Percentiles rank a stretch among this genome's conserved stretches.
Evolutionary conservation across 345 rosid species (phyloP).

Genomic region (Populus alba): DNA sequence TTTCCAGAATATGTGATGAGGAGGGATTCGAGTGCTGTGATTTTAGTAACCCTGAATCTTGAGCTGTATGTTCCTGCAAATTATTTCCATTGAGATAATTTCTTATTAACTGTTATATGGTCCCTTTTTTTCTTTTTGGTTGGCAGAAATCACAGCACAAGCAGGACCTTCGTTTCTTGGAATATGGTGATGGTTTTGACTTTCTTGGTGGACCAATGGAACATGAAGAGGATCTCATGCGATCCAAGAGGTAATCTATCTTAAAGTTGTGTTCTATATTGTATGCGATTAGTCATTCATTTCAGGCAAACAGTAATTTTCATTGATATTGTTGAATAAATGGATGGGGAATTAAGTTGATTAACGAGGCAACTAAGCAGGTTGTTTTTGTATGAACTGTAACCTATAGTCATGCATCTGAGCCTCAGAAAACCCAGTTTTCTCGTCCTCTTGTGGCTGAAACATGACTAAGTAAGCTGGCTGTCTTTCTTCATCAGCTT

Average conservation of each 20-base stretch:
- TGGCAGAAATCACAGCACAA: not conserved
- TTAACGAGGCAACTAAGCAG: not conserved
- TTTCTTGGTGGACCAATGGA: slow-evolving; percentile 7
- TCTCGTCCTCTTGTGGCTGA: not conserved
- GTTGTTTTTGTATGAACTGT: not conserved
- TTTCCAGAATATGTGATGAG: not conserved
- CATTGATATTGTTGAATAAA: not conserved
- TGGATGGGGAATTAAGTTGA: not conserved
- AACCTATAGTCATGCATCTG: not conserved
- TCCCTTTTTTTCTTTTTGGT: not conserved
- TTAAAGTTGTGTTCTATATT: not conserved
- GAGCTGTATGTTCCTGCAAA: not conserved
- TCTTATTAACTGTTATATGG: not conserved
- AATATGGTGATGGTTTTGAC: not conserved
- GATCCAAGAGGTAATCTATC: slow-evolving; percentile 18
- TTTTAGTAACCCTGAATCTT: not conserved
- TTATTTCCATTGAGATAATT: not conserved
- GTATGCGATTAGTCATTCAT: not conserved
- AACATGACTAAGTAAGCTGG: not conserved
- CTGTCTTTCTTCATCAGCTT: not conserved
- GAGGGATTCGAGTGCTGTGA: too few relatives aligned
- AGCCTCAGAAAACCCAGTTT: not conserved
- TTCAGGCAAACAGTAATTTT: not conserved
- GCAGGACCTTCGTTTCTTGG: not conserved
- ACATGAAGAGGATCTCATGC: slow-evolving; percentile 8